Conservation (phyloP, 192 early-diverging fungal genomes). For the Backusella psychrophila region DNA sequence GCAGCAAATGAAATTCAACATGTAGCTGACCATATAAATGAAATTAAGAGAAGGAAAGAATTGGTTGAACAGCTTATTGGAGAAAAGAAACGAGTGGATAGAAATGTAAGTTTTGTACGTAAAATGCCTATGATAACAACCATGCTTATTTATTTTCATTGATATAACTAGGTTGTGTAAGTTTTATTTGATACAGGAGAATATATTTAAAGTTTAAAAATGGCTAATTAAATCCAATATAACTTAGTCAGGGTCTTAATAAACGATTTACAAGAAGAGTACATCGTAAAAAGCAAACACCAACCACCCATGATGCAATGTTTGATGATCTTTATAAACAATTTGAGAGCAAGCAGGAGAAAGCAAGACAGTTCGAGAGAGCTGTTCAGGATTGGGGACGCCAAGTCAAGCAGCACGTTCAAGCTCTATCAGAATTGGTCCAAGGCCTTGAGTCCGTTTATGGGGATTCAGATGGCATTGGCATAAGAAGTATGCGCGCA, state of each 20-base stretch:
- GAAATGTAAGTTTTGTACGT: conserved; percentile 57
- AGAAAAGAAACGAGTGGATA: conserved; percentile 63
- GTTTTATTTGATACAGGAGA: conserved; percentile 1
- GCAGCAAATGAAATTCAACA: conserved; percentile 52
- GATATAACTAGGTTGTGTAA: conserved; percentile 37
- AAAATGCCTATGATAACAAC: neutral
- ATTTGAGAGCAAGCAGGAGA: conserved; percentile 53
- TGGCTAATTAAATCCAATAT: neutral
- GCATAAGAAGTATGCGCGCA: conserved; percentile 28
- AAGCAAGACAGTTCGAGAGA: conserved; percentile 47
- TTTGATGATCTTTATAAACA: conserved; percentile 57
- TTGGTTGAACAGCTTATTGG: conserved; percentile 83
- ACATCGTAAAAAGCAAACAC: conserved; percentile 62
- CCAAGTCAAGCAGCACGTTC: conserved; percentile 53
- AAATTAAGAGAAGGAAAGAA: conserved; percentile 83
- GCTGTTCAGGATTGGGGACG: conserved; percentile 47
- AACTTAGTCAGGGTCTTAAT: conserved; percentile 69
- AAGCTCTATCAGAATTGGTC: conserved; percentile 51
- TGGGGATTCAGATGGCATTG: conserved; percentile 30
- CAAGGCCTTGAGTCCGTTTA: conserved; percentile 60
- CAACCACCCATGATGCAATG: conserved; percentile 50
- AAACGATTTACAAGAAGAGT: conserved; percentile 65
- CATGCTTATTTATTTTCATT: neutral
- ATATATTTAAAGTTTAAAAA: neutral
- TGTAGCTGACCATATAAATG: conserved; percentile 82